These are phyloP conservation scores for Backusella tarrabulga DNA, from an alignment of 192 early-diverging fungal species.

Conservation along the genomic window DNA sequence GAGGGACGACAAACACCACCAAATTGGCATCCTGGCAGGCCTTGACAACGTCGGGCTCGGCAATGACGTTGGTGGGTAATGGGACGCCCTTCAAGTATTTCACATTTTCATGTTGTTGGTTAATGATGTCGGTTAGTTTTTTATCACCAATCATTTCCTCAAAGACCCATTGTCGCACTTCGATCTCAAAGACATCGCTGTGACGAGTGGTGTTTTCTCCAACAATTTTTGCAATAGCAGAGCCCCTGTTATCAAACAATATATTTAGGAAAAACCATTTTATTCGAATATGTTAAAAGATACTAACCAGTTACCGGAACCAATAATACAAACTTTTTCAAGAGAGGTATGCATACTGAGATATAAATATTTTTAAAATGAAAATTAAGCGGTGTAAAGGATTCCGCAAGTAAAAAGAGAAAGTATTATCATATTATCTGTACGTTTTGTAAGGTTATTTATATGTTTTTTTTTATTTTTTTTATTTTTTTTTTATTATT, in stretches of 20 bases:
- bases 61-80: constrained; percentile 82
- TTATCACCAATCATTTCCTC: constrained; percentile 83
- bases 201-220: constrained; percentile 71
- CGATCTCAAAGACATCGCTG: constrained; percentile 66
- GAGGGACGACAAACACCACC: constrained; percentile 91
- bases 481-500: no score
- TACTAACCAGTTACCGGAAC: constrained; percentile 88
- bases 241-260: constrained; percentile 65
- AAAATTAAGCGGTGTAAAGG: neutral
- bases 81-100: constrained; percentile 85
- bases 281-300: neutral
- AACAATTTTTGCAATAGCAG: constrained; percentile 89
- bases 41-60: constrained; percentile 77
- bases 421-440: neutral
- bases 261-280: neutral
- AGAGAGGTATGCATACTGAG: constrained; percentile 7
- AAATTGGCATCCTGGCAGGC: constrained; percentile 80
- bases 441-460: neutral
- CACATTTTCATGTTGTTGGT: constrained; percentile 88
- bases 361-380: neutral
- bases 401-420: neutral
- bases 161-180: constrained; percentile 93
- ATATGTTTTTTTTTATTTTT: neutral
- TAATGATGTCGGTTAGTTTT: constrained; percentile 92
- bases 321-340: constrained; percentile 88